Evolutionary conservation across 1,139 yeast genomes (phyloP), one percentile per base, ranked within the genome.

Genomic region (Meyerozyma elateridarum): DNA sequence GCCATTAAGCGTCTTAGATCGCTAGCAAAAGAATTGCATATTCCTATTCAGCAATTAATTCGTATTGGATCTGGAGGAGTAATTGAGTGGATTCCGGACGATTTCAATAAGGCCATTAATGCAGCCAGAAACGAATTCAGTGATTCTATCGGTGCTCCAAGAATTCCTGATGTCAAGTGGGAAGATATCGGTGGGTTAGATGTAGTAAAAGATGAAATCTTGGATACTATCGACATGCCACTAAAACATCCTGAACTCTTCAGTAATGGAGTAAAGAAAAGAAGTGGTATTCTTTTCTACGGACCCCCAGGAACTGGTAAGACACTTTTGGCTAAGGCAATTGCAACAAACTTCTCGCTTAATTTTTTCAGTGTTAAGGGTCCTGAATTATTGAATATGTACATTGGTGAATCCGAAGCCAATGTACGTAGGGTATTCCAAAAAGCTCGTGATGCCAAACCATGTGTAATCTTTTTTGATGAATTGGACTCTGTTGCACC

Each of bases 291-390:
- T 25, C 61, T 91, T 42, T 88, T 91, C 52, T 91, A 91, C 57
- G 98, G 98, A 0, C 97, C 97, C 0, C 98, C 98, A 0, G 98
- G 98, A 17, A 91, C 97, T 0, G 98, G 98, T 46, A 91, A 91
- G 52, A 91, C 98, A 0, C 66, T 91, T 27, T 67, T 91, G 38
- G 97, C 97, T 8, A 91, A 91, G 54, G 97, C 97, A 0, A 91
- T 91, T 48, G 97, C 97, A 2, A 85, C 96, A 1, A 87, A 89
- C 42, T 91, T 89, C 51, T 84, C 96, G 3, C 69, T 91, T 42
- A 91, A 91, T 52, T 91, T 91, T 56, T 89, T 91, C 59, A 85
- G 95, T 42, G 96, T 89, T 16, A 89, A 89, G 54, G 97, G 97
- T 12, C 97, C 97, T 0, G 97, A 89, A 56, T 69, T 89, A 38